Conservation (phyloP, 352 stramenopile species). For the Peronosclerospora sorghi region DNA sequence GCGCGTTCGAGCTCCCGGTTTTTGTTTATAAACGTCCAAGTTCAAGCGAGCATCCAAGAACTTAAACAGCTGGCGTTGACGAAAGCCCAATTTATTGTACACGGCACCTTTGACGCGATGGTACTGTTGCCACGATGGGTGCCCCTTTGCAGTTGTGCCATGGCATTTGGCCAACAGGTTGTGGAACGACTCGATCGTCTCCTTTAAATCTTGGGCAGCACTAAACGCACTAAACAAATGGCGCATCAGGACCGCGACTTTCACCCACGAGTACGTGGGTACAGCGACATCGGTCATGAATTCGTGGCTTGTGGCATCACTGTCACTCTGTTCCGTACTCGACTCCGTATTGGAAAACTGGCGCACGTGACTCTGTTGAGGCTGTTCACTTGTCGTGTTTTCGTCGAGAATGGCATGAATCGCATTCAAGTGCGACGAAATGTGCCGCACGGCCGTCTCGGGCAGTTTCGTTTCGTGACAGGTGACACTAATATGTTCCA, state of each 20-base stretch:
- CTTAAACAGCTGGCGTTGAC: slow-evolving; percentile 56
- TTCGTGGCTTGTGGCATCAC: neutral
- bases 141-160: slow-evolving; percentile 23
- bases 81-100: slow-evolving; percentile 44
- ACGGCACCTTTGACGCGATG: slow-evolving; percentile 37
- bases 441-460: slow-evolving; percentile 26
- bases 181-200: slow-evolving; percentile 32
- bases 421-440: no score
- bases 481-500: slow-evolving; percentile 33
- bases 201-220: slow-evolving; percentile 35
- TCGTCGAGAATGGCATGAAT: no score
- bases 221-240: slow-evolving; percentile 40
- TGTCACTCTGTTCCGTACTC: slow-evolving; percentile 1
- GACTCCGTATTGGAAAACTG: slow-evolving; percentile 19
- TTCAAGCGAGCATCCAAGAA: slow-evolving; percentile 38
- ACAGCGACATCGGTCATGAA: neutral
- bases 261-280: neutral
- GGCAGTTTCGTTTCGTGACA: slow-evolving; percentile 33
- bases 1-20: slow-evolving; percentile 32
- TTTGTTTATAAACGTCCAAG: slow-evolving; percentile 28
- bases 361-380: slow-evolving; percentile 17
- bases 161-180: slow-evolving; percentile 32
- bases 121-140: slow-evolving; percentile 38
- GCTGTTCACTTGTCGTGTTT: no score
- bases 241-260: slow-evolving; percentile 2